Percentiles rank a stretch among this genome's conserved stretches.
phyloP scores from a whole-genome alignment of 495 filamentous ascomycete genomes.

The Geoglossum glabrum region DNA sequence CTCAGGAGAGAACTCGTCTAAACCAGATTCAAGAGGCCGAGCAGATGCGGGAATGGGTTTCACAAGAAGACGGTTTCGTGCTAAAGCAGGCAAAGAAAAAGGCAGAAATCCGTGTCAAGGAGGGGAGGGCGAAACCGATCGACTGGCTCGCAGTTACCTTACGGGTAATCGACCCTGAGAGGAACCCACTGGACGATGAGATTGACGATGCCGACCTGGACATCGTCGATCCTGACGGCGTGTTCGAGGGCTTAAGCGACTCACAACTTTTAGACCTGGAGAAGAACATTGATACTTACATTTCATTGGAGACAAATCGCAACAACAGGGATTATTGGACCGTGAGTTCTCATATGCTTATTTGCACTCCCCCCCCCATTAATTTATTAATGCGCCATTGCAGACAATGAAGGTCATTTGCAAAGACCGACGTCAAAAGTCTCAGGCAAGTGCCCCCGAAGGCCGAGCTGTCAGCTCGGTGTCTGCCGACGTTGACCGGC shows the following conservation, averaged over 20 bases:
- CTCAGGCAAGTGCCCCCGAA: constrained; percentile 37
- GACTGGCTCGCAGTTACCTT: constrained; percentile 90
- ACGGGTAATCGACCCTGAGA: constrained; percentile 67
- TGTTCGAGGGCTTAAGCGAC: constrained; percentile 58
- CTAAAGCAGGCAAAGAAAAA: constrained; percentile 96
- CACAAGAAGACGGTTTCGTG: constrained; percentile 90
- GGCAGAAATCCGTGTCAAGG: constrained; percentile 87
- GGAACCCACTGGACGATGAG: constrained; percentile 62
- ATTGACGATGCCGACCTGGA: constrained; percentile 56
- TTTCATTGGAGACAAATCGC: constrained; percentile 54
- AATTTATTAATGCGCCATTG: constrained; percentile 12
- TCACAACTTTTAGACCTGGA: constrained; percentile 56
- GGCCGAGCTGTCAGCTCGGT: constrained; percentile 65
- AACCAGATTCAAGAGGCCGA: constrained; percentile 52
- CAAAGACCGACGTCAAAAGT: constrained; percentile 49
- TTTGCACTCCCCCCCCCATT: background rate
- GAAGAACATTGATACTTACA: constrained; percentile 70
- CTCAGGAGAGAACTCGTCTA: constrained; percentile 19
- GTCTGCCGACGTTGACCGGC: constrained; percentile 66
- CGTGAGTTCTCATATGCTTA: constrained; percentile 19
- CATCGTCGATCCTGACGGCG: constrained; percentile 60
- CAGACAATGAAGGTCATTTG: constrained; percentile 71
- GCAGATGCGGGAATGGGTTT: constrained; percentile 66
- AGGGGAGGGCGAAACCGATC: constrained; percentile 77
- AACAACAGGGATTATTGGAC: constrained; percentile 79